Evolutionary conservation across 345 rosid species (phyloP).

Genomic region (Brassica napus): DNA sequence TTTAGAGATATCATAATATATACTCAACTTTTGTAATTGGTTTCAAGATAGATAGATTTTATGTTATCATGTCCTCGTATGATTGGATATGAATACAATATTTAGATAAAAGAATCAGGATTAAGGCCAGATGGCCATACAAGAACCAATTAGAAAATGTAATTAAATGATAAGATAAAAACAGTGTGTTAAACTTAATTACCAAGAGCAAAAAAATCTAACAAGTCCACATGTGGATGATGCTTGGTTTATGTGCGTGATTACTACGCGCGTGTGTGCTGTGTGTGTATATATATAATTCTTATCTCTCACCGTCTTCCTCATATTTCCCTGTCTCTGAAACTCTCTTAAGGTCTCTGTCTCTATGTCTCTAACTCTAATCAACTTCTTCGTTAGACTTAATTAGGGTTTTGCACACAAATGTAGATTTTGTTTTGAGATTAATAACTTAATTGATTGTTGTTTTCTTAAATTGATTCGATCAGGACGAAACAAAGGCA

Average conservation of each 20-base stretch:
- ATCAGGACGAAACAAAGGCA: constrained; percentile 1
- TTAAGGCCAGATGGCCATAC: not conserved
- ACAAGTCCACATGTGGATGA: not conserved
- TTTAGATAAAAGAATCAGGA: not conserved
- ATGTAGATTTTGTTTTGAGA: not conserved
- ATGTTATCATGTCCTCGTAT: not conserved
- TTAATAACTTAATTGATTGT: not conserved
- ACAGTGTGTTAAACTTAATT: not conserved
- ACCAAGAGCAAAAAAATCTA: not conserved
- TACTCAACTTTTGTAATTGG: not conserved
- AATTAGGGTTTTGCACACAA: not conserved
- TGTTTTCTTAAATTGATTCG: constrained; percentile 1
- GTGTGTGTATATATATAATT: not conserved
- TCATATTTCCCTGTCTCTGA: not conserved
- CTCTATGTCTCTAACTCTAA: not conserved
- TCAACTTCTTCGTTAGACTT: not conserved
- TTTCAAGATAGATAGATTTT: not conserved
- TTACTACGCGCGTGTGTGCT: not conserved
- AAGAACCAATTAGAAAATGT: not conserved
- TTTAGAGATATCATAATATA: not conserved
- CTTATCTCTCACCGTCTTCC: not conserved
- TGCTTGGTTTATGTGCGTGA: not conserved
- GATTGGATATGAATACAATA: not conserved
- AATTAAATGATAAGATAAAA: not conserved
- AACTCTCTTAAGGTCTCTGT: not conserved